Base-by-base conservation (phyloP, 164 flowering plant genomes). In the Akebia trifoliata region DNA sequence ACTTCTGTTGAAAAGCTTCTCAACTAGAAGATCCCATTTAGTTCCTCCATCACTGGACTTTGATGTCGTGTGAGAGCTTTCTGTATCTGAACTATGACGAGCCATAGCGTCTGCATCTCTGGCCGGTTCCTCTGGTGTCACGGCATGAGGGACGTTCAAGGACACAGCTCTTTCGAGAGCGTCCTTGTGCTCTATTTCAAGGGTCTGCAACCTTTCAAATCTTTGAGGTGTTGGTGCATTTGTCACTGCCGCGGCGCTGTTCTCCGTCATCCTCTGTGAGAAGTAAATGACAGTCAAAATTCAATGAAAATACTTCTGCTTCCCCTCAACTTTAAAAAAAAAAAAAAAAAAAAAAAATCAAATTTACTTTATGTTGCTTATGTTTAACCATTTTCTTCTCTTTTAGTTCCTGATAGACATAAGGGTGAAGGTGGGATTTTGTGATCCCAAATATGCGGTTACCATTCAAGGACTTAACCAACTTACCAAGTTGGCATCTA, bases 111-210 rank as follows among this genome's bases (percentile, higher is more conserved):
- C 64, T 10, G 45, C 64, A 4, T 38, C 56, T 20, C 44, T 15
- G 42, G 31, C 21, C 6, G 24, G 20, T 26, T 69, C 75, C 24
- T 66, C 77, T 42, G 50, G 8, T 20, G 67, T 12, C 22, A 67
- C 77, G 9, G 94, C 94, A 56, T 90, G 84, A 40, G 99, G 97
- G 29, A 93, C 72, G 36, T 90, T 84, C 61, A 93, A 64, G 64
- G 83, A 79, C 4, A 86, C 83, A n/a, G 97, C 97, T 72, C 83
- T 80, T 47, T 93, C 89, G 61, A 93, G 36, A 34, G 97, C 97
- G 66, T 83, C 99, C 64, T 72, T 86, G 78, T 87, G 97, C 63
- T 93, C 98, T 50, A 77, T 78, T 50, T 85, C 75, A 6, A 82
- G 28, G 2, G 99, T 82, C 63, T 72, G 69, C 72, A 67, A 12